Conservation (phyloP, 2,329 filamentous ascomycete species). For the Trichothecium sympodiale region DNA sequence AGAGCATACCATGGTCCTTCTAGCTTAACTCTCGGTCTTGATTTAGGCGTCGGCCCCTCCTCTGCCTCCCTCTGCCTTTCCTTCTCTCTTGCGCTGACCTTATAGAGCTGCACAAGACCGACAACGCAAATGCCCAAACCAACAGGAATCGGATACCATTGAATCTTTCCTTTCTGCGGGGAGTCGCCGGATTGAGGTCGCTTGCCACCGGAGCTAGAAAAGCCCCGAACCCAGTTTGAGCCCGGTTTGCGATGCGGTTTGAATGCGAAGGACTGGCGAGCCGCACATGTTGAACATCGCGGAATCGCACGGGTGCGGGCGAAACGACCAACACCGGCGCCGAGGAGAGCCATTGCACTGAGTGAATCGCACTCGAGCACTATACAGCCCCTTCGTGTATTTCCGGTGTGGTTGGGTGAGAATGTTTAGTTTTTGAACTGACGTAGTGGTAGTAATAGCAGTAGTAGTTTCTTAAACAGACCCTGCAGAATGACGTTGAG, state of each 20-base stretch:
- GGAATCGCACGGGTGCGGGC: slow-evolving; percentile 10
- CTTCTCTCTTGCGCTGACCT: slow-evolving; percentile 48
- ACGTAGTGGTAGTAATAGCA: too few relatives aligned
- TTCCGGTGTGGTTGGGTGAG: too few relatives aligned
- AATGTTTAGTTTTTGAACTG: too few relatives aligned
- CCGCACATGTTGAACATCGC: background rate
- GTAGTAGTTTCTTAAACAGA: too few relatives aligned
- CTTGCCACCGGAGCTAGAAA: slow-evolving; percentile 27
- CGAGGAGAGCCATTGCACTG: background rate
- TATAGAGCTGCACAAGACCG: slow-evolving; percentile 74
- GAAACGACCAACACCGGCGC: slow-evolving; percentile 13
- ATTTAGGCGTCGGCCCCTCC: slow-evolving; percentile 33
- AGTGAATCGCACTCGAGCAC: too few relatives aligned
- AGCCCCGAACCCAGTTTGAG: slow-evolving; percentile 15
- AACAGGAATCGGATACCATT: slow-evolving; percentile 87
- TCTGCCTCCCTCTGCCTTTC: slow-evolving; percentile 35
- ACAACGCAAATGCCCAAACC: slow-evolving; percentile 77
- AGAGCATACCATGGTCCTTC: slow-evolving; percentile 65
- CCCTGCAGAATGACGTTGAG: too few relatives aligned
- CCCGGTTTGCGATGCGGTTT: background rate
- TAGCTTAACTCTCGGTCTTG: slow-evolving; percentile 55
- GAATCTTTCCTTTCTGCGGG: slow-evolving; percentile 45
- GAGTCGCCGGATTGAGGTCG: slow-evolving; percentile 37
- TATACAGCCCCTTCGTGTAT: too few relatives aligned
- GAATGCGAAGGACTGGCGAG: slow-evolving; percentile 2